Evolutionary conservation across 2,329 filamentous ascomycete species (phyloP).

Genomic region (Coniochaeta sp.): DNA sequence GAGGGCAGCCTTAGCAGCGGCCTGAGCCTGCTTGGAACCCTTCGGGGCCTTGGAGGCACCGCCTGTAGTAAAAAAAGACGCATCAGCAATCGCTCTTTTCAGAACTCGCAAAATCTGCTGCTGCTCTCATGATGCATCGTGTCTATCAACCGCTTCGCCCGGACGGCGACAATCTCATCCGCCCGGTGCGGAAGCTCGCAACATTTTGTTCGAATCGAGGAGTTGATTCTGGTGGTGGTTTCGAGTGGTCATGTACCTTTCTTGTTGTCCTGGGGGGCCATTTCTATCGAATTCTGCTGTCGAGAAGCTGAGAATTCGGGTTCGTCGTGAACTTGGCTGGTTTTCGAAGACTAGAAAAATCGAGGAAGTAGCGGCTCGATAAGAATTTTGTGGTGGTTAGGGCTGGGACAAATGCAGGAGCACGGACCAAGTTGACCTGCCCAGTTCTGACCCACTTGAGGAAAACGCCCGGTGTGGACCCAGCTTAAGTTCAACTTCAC

Average conservation of each 20-base stretch:
- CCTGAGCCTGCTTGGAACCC: slow-evolving; percentile 78
- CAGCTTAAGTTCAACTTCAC: slow-evolving; percentile 5
- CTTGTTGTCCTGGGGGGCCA: slow-evolving; percentile 31
- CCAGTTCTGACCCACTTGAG: no score
- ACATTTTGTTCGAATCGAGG: slow-evolving; percentile 4
- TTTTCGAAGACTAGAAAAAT: neutral
- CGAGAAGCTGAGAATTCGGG: slow-evolving; percentile 7
- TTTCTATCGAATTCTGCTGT: slow-evolving; percentile 20
- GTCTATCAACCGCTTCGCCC: slow-evolving; percentile 13
- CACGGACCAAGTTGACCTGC: slow-evolving; percentile 3
- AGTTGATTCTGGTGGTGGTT: slow-evolving; percentile 10
- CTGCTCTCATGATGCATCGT: slow-evolving; percentile 58
- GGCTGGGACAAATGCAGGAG: slow-evolving; percentile 8
- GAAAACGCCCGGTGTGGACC: neutral
- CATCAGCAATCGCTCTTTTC: slow-evolving; percentile 65
- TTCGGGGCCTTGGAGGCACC: slow-evolving; percentile 46
- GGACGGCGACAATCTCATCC: slow-evolving; percentile 11
- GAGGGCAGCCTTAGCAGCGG: slow-evolving; percentile 92
- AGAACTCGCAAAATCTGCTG: slow-evolving; percentile 71
- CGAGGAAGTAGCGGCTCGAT: neutral
- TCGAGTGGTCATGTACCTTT: slow-evolving; percentile 26
- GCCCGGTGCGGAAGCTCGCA: slow-evolving; percentile 5
- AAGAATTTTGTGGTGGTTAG: slow-evolving; percentile 10
- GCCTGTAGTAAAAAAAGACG: slow-evolving; percentile 44
- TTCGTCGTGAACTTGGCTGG: slow-evolving; percentile 2